Evolutionary conservation across 371 early-diverging fungal genomes (phyloP), one percentile per base, ranked within the genome.

Genomic region (Rhizopus arrhizus): DNA sequence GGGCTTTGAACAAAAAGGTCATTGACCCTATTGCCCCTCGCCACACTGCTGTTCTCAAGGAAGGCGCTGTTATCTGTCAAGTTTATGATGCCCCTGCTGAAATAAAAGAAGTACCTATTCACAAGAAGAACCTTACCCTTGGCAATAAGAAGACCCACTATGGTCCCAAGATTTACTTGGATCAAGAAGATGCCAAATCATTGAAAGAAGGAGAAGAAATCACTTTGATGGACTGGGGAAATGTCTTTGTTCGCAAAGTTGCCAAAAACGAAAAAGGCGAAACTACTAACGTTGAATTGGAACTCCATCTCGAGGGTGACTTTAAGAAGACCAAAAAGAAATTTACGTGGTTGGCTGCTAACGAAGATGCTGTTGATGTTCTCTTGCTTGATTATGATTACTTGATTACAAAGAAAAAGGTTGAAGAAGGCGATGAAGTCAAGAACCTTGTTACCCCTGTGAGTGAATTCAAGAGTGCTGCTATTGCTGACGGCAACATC

Each of bases 161-260:
- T 65, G 88, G 91, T 33, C 82, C 86, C 28, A 76, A 83, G 64
- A 78, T 99, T 48, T 90, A 89, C 56, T 68, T 99, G 58, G 95
- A 94, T 54, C 91, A 92, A 68, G 94, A 82, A 31, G 99, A 99
- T 79, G 97, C 95, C 46, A 82, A 86, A 58, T 69, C 81, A 6
- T 79, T 99, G 13, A 88, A 85, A 54, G 69, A 83, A 2, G 89
- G 85, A 52, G 99, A 99, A 80, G 99, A 99, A 80, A 84, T 91
- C 63, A 99, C 99, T 10, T 80, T 99, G 53, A 99, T 99, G 99
- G 98, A 99, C 80, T 99, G 98, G 96, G 99, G 99, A 59, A 99
- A 99, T 75, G 96, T 91, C 13, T 88, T 97, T 74, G 91, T 99
- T 34, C 85, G 82, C 62, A 68, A 75, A 7, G 84, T 86, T 54